Conservation (phyloP, 2,329 filamentous ascomycete species). For the Byssothecium circinans region DNA sequence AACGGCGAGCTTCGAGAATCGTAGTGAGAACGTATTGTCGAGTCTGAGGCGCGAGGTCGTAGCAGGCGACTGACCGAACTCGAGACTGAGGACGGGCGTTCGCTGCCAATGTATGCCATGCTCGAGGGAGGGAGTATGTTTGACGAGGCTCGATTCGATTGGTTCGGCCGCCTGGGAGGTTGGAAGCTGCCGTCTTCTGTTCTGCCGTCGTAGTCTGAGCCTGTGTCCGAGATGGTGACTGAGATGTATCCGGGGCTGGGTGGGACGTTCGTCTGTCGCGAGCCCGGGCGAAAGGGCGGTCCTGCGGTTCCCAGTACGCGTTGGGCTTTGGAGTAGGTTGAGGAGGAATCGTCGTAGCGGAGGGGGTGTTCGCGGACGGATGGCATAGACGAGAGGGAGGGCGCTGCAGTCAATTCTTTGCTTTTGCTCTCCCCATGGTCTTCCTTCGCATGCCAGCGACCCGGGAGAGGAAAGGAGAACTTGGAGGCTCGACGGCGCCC, state of each 20-base stretch:
- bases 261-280: slow-evolving; percentile 23
- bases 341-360: slow-evolving; percentile 13
- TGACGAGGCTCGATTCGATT: slow-evolving; percentile 37
- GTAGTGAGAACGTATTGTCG: slow-evolving; percentile 48
- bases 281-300: slow-evolving; percentile 27
- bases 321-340: slow-evolving; percentile 36
- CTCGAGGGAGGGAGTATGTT: slow-evolving; percentile 27
- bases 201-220: slow-evolving; percentile 25
- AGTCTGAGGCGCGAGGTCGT: slow-evolving; percentile 39
- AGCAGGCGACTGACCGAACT: slow-evolving; percentile 34
- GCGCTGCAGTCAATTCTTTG: slow-evolving; percentile 18
- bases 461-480: slow-evolving; percentile 44
- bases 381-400: slow-evolving; percentile 6
- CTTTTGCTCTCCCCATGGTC: slow-evolving; percentile 14
- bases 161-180: slow-evolving; percentile 17
- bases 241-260: slow-evolving; percentile 36
- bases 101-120: slow-evolving; percentile 20
- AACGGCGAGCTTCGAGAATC: slow-evolving; percentile 46
- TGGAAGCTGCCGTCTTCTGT: slow-evolving; percentile 20
- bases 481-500: slow-evolving; percentile 31
- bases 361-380: slow-evolving; percentile 27
- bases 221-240: slow-evolving; percentile 34
- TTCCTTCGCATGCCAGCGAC: slow-evolving; percentile 26
- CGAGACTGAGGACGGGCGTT: slow-evolving; percentile 29
- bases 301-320: slow-evolving; percentile 42